Evolutionary conservation across 805 yeast species (phyloP).

Genomic region (Wickerhamomyces sydowiorum): DNA sequence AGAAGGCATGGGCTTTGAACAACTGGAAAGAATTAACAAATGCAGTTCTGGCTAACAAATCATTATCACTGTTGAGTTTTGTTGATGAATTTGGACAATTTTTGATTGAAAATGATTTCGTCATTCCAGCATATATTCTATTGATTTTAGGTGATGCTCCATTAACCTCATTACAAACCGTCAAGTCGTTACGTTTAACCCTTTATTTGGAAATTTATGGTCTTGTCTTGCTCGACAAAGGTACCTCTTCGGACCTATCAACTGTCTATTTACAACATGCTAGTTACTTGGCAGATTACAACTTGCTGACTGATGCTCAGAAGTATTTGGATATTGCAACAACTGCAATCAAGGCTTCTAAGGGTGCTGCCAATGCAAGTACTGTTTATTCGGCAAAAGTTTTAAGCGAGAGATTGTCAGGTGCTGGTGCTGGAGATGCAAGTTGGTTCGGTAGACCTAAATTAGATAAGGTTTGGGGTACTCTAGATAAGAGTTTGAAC

Average conservation of each 20-base stretch:
- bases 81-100: constrained; percentile 47
- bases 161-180: constrained; percentile 23
- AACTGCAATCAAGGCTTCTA: constrained; percentile 33
- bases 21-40: constrained; percentile 48
- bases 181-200: constrained; percentile 19
- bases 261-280: constrained; percentile 66
- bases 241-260: constrained; percentile 38
- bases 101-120: constrained; percentile 28
- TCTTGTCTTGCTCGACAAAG: constrained; percentile 15
- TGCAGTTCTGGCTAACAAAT: constrained; percentile 31
- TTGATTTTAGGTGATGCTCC: constrained; percentile 43
- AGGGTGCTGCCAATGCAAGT: constrained; percentile 28
- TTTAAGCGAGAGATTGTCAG: constrained; percentile 42
- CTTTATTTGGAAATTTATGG: constrained; percentile 25
- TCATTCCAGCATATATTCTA: constrained; percentile 37
- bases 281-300: constrained; percentile 60
- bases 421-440: constrained; percentile 40
- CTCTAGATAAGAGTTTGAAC: constrained; percentile 71
- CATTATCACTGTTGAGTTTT: constrained; percentile 32
- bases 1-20: constrained; percentile 41
- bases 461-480: constrained; percentile 85
- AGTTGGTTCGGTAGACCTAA: constrained; percentile 81
- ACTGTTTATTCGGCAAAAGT: constrained; percentile 28
- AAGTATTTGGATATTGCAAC: constrained; percentile 52
- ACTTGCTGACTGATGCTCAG: constrained; percentile 51